Conservation (phyloP, 78 protist genomes). For the Dictyostelium brefeldianum region DNA sequence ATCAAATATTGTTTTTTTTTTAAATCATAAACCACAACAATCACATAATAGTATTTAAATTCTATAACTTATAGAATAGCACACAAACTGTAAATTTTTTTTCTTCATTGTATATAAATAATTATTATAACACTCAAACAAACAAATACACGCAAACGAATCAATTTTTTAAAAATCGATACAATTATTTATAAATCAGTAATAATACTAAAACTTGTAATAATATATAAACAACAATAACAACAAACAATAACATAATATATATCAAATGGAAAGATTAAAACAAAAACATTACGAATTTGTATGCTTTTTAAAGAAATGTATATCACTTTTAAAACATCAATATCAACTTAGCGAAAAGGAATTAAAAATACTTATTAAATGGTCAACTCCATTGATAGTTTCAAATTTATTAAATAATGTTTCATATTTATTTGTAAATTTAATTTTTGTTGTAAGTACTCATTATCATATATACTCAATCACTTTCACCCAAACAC, state of each 20-base stretch:
- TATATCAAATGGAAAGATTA: not conserved
- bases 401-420: conserved; percentile 62
- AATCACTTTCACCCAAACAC: not conserved
- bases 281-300: not conserved
- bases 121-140: no score
- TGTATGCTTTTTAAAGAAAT: not conserved
- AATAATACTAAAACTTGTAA: not conserved
- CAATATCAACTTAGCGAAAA: conserved; percentile 11
- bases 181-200: not conserved
- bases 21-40: not conserved
- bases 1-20: not conserved
- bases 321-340: not conserved
- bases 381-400: conserved; percentile 64
- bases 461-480: not conserved
- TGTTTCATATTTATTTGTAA: conserved; percentile 68
- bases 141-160: no score
- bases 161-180: not conserved
- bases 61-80: no score
- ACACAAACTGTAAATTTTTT: no score
- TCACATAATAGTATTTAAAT: no score
- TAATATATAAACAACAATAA: not conserved
- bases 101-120: no score
- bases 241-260: not conserved
- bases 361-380: conserved; percentile 26
- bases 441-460: conserved; percentile 73